phyloP scores from a whole-genome alignment of 495 filamentous ascomycete genomes.

The Neurospora hispaniola region DNA sequence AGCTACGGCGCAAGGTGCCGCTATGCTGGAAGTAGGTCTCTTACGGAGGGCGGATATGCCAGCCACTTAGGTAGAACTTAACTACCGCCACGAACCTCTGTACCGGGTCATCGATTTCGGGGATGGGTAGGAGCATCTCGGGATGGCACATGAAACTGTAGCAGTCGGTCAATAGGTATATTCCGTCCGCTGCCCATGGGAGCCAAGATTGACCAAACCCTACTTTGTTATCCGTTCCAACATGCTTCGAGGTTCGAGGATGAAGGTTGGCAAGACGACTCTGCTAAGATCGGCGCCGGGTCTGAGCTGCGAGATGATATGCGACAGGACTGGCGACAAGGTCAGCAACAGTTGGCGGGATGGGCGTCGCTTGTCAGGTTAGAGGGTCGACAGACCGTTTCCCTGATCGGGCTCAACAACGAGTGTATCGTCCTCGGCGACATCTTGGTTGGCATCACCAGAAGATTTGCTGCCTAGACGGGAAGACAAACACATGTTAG shows the following conservation, averaged over 20 bases:
- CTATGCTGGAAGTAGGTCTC: constrained; percentile 12
- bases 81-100: constrained; percentile 88
- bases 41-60: constrained; percentile 97
- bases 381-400: constrained; percentile 42
- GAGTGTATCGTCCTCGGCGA: constrained; percentile 59
- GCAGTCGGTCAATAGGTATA: constrained; percentile 14
- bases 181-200: neutral
- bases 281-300: constrained; percentile 92
- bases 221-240: constrained; percentile 98
- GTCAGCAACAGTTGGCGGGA: constrained; percentile 1
- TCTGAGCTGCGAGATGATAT: constrained; percentile 94
- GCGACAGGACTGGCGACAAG: constrained; percentile 57
- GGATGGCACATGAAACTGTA: constrained; percentile 98
- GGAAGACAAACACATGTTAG: constrained; percentile 6
- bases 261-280: constrained; percentile 94
- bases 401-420: constrained; percentile 68
- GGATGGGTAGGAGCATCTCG: constrained; percentile 83
- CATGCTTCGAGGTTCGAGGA: constrained; percentile 95
- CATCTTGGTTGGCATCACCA: constrained; percentile 22
- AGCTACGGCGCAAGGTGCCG: neutral
- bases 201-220: constrained; percentile 6
- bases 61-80: constrained; percentile 96
- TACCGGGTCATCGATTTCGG: constrained; percentile 79
- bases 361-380: neutral
- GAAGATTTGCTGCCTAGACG: constrained; percentile 40